Evolutionary conservation across 1,284 basidiomycete species (phyloP).

Genomic region (Sphagnurus paluster): DNA sequence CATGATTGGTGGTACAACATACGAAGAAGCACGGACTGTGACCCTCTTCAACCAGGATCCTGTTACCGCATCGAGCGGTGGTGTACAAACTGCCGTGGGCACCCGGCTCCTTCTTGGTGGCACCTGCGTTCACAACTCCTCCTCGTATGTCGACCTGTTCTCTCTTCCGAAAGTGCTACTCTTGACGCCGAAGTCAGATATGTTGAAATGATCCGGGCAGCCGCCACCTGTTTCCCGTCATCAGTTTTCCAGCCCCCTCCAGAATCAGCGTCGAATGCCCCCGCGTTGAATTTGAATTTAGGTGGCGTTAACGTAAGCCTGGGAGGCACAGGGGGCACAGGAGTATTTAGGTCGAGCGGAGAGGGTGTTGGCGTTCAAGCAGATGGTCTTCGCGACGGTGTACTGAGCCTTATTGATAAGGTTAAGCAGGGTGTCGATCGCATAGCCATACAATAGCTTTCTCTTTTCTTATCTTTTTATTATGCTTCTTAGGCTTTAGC

Average conservation of each 20-base stretch:
- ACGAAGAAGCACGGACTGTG: constrained; percentile 86
- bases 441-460: constrained; percentile 49
- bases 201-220: constrained; percentile 71
- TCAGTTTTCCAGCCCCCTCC: constrained; percentile 72
- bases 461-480: not conserved
- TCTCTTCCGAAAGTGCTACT: constrained; percentile 12
- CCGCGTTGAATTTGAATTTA: constrained; percentile 84
- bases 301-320: constrained; percentile 90
- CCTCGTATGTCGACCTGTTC: constrained; percentile 53
- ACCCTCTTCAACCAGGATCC: constrained; percentile 84
- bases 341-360: constrained; percentile 77
- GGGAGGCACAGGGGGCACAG: constrained; percentile 79
- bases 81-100: constrained; percentile 55
- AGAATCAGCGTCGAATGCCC: constrained; percentile 65
- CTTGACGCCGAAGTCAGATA: constrained; percentile 47
- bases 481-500: not conserved
- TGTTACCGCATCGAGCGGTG: constrained; percentile 41
- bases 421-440: constrained; percentile 88
- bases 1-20: constrained; percentile 92
- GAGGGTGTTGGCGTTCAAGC: constrained; percentile 77
- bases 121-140: constrained; percentile 91
- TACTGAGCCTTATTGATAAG: constrained; percentile 83
- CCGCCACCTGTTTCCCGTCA: constrained; percentile 59
- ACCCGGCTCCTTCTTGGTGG: constrained; percentile 86
- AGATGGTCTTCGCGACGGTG: constrained; percentile 82